phyloP scores from a whole-genome alignment of 805 yeast genomes.

The Pichia cephalocereana region DNA sequence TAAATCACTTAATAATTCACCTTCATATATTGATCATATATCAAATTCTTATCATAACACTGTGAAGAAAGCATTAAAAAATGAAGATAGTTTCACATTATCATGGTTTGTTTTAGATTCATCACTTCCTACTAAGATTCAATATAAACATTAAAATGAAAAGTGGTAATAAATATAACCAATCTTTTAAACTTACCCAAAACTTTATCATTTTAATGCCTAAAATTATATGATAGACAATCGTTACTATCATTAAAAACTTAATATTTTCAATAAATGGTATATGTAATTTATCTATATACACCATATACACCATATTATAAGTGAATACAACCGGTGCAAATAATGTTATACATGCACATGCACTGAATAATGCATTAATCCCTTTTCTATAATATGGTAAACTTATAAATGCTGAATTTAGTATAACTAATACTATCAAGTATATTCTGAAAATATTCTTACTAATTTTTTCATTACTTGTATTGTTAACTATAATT shows the following conservation, averaged over 20 bases:
- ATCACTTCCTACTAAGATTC: slow-evolving; percentile 11
- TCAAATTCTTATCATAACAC: slow-evolving; percentile 4
- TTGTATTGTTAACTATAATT: slow-evolving; percentile 17
- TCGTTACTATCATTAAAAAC: slow-evolving; percentile 1
- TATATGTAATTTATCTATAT: not conserved
- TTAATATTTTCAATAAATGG: not conserved
- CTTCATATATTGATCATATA: slow-evolving; percentile 1
- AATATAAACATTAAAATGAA: slow-evolving; percentile 14
- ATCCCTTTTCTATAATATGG: slow-evolving; percentile 21
- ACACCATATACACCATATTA: not conserved
- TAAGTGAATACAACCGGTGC: slow-evolving; percentile 1
- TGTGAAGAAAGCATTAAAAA: slow-evolving; percentile 4
- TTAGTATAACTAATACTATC: slow-evolving; percentile 13
- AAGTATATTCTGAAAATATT: slow-evolving; percentile 12
- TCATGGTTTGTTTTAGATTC: slow-evolving; percentile 9
- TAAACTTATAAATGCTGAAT: slow-evolving; percentile 18
- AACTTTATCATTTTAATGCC: slow-evolving; percentile 5
- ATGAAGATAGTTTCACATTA: slow-evolving; percentile 2
- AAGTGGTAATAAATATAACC: slow-evolving; percentile 21
- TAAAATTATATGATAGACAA: slow-evolving; percentile 7
- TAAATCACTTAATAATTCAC: slow-evolving; percentile 11
- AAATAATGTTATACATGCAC: slow-evolving; percentile 16
- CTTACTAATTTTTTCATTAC: slow-evolving; percentile 16
- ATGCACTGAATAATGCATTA: slow-evolving; percentile 18
- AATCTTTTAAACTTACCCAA: slow-evolving; percentile 11